A percentile compares a stretch with the other conserved stretches of the same genome.
phyloP scores from a whole-genome alignment of 352 stramenopile genomes.

The Phytopythium montanum region DNA sequence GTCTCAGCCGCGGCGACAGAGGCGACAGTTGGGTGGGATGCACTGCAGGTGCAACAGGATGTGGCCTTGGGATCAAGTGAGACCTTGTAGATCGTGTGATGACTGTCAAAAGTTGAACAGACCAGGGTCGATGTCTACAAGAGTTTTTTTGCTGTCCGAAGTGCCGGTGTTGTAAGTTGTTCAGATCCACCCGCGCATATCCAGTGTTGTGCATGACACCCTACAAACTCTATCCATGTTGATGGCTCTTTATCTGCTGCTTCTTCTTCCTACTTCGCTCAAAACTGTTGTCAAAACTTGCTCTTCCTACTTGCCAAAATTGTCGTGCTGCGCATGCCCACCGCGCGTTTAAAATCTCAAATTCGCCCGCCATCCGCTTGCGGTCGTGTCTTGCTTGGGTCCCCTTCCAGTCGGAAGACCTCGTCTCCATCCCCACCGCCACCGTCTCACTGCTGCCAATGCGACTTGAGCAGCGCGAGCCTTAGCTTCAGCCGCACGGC shows the following conservation, averaged over 20 bases:
- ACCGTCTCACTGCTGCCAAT: conserved; percentile 32
- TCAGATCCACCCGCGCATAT: too few relatives aligned
- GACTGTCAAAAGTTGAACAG: too few relatives aligned
- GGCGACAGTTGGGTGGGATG: too few relatives aligned
- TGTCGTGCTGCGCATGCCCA: not conserved
- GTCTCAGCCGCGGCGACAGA: too few relatives aligned
- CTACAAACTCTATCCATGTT: too few relatives aligned
- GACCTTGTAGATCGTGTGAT: too few relatives aligned
- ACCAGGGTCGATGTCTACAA: too few relatives aligned
- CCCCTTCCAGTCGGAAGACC: not conserved
- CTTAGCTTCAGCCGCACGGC: conserved; percentile 41
- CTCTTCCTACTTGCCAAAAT: conserved; percentile 5
- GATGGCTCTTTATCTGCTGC: not conserved
- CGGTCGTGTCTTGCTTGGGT: not conserved
- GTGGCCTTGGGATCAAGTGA: too few relatives aligned
- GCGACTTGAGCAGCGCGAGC: conserved; percentile 47
- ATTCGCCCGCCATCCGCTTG: not conserved
- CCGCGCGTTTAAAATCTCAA: not conserved
- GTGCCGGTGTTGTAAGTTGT: too few relatives aligned
- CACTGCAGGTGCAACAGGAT: too few relatives aligned
- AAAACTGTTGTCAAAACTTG: conserved; percentile 2
- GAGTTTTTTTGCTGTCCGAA: too few relatives aligned
- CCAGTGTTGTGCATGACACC: too few relatives aligned
- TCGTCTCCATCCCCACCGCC: not conserved
- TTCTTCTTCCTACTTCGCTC: not conserved